Evolutionary conservation across 2,329 filamentous ascomycete species (phyloP), one percentile per base, ranked within the genome.

Genomic region (Aspergillus latus): DNA sequence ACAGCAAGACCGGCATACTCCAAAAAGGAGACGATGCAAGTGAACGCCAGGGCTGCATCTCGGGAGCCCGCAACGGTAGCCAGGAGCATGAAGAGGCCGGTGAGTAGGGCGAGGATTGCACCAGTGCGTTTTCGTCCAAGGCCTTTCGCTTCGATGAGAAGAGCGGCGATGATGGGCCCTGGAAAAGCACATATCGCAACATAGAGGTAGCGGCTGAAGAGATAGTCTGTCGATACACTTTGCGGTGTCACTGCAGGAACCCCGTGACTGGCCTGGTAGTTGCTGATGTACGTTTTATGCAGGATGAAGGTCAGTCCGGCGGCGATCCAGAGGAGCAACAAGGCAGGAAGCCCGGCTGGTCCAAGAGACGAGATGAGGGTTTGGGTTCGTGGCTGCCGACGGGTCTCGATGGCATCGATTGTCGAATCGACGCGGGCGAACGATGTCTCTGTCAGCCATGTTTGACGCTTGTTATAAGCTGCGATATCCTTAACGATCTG

Each of bases 401-500:
- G 36, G 7, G 13, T 30, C 9, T 32, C 28, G 30, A 11, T 15
- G 9, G 29, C n/a, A 32, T 1, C 28, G 10, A 54, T 1, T 58
- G 59, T 6, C 59, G 71, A 16, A 63, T 65, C 59, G 10, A 64
- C 58, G 5, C 55, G 50, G 1, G 59, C 62, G 9, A 65, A 65
- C 1, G 58, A 59, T 2, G 59, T 45, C 36, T 62, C 62, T 1
- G 50, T 59, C 1, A 65, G 51, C 62, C 63, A 64, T 6, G 62
- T 63, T 15, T 56, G 44, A 30, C 55, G 53, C 6, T 47, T 56
- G 30, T 61, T 63, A 26, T 60, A 59, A 1, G 56, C 36, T 0
- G 63, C 59, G 6, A 63, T 63, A 32, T 65, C 56, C n/a, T 55
- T 63, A n/a, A 64, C 59, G 3, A 64, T 40, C 37, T 65, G 56